These are phyloP conservation scores for Stephania japonica DNA, from an alignment of 164 flowering plant genomes.

Conservation along the genomic window DNA sequence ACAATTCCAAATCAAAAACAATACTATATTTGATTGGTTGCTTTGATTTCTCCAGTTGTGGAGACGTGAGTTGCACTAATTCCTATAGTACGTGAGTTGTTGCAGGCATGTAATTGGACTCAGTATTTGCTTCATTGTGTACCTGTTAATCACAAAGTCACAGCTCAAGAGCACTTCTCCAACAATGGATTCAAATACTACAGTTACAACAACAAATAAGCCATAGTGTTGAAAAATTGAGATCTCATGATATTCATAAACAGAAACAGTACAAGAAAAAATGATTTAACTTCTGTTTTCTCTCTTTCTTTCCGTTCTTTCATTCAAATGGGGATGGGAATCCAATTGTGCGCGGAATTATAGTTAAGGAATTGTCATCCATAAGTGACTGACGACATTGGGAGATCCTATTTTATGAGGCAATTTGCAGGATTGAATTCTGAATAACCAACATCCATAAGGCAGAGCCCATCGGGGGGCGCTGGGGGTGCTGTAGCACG, in stretches of 20 bases:
- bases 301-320: too few species aligned
- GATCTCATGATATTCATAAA: background rate
- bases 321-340: too few species aligned
- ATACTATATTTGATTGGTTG: background rate
- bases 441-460: constrained; percentile 76
- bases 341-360: too few species aligned
- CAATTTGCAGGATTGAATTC: constrained; percentile 52
- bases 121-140: background rate
- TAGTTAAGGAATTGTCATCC: too few species aligned
- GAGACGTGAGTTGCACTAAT: constrained; percentile 1
- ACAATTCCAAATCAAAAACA: background rate
- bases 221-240: background rate
- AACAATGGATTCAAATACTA: background rate
- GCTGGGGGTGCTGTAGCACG: constrained; percentile 99
- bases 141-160: background rate
- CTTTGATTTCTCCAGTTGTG: background rate
- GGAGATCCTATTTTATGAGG: constrained; percentile 36
- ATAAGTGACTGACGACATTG: background rate
- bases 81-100: background rate
- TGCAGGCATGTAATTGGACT: background rate
- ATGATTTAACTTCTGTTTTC: too few species aligned
- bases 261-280: background rate
- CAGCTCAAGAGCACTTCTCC: background rate
- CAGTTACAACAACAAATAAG: too few species aligned
- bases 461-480: constrained; percentile 91